Evolutionary conservation across 495 filamentous ascomycete species (phyloP).

Genomic region (Xylaria flabelliformis): DNA sequence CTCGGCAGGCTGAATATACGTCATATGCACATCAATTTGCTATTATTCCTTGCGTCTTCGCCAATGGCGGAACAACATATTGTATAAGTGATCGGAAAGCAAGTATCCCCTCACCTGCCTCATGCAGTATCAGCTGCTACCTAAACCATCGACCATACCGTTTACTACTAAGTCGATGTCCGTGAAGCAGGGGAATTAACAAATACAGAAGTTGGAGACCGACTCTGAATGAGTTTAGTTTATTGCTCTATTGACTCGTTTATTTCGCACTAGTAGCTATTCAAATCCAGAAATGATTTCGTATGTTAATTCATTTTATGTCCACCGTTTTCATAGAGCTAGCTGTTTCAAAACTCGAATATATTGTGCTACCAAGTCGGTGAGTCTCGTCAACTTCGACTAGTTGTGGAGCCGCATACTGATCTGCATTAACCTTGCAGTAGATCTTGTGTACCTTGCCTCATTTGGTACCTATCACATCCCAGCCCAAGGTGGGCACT

Average conservation of each 20-base stretch:
- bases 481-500: background rate
- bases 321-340: background rate
- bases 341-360: background rate
- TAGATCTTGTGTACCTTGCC: constrained; percentile 13
- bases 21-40: background rate
- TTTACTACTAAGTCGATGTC: background rate
- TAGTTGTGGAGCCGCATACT: background rate
- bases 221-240: background rate
- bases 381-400: background rate
- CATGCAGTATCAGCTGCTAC: background rate
- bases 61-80: background rate
- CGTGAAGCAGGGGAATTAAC: background rate
- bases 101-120: background rate
- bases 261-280: background rate
- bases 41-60: background rate
- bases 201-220: background rate
- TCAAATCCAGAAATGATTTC: background rate
- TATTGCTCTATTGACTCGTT: background rate
- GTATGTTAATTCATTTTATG: background rate
- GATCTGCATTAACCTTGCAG: constrained; percentile 13
- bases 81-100: background rate
- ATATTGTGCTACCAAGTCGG: background rate
- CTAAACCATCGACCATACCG: background rate
- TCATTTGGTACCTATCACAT: background rate
- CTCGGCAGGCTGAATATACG: constrained; percentile 8